Percentiles rank a stretch among this genome's conserved stretches.
Evolutionary conservation across 345 rosid genomes (phyloP).

Genomic region (Heritiera littoralis): DNA sequence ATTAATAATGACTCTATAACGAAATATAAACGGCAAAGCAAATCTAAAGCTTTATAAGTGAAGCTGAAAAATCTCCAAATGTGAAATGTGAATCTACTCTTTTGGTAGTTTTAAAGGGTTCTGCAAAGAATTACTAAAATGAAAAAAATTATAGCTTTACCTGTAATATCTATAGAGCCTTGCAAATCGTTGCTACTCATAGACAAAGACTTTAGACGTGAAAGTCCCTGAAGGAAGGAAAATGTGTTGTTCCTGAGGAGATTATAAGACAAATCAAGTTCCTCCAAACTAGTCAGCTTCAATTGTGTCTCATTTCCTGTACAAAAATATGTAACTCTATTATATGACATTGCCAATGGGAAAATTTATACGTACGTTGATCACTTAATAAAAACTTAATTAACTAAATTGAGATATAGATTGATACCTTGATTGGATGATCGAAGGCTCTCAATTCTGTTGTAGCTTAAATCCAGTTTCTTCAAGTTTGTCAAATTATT

Average conservation of each 20-base stretch:
- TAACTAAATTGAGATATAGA: not conserved
- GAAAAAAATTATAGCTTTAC: not conserved
- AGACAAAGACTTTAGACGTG: not conserved
- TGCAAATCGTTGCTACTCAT: not conserved
- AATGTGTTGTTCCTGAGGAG: not conserved
- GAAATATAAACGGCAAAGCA: no score
- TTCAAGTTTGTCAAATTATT: slow-evolving; percentile 3
- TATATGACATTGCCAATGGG: not conserved
- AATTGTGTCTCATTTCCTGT: slow-evolving; percentile 12
- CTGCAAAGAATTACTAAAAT: no score
- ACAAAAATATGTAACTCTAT: not conserved
- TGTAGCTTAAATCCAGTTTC: not conserved
- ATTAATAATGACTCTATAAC: no score
- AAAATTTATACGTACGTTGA: not conserved
- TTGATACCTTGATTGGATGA: not conserved
- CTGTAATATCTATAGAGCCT: not conserved
- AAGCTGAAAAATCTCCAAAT: no score
- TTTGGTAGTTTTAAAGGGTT: no score
- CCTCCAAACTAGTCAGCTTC: not conserved
- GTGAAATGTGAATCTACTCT: not conserved
- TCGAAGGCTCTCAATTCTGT: not conserved
- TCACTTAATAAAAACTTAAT: not conserved
- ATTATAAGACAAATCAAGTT: not conserved
- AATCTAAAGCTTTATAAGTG: no score
- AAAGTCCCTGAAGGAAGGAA: not conserved